Evolutionary conservation across 345 rosid genomes (phyloP), one percentile per base, ranked within the genome.

Genomic region (Brassica incana): DNA sequence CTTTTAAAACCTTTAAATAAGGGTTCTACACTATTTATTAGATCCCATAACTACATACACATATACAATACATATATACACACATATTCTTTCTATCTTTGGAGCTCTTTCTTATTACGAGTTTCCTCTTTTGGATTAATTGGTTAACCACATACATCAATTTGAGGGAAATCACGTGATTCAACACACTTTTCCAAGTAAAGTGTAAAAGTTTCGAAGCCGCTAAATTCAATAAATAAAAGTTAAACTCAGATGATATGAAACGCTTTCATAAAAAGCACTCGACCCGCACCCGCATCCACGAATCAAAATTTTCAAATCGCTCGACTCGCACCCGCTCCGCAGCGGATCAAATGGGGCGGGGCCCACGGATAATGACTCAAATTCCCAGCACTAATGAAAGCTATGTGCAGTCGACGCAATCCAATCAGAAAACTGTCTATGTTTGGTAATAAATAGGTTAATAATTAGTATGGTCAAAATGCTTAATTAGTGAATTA

Each of bases 81-180:
- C 25, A 23, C 25, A 23, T 23, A 75, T 63, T 50, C 40, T 64
- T 74, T 54, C 64, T 40, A 16, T 32, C 63, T 68, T 54, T 80
- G n/a, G n/a, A 67, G 23, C 52, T 18, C 10, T 73, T 67, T 59
- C 33, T n/a, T 14, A 58, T 58, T 65, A 1, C 16, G 9, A 38
- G 30, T 66, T 79, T 67, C 82, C 76, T 52, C 11, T 74, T 80
- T 64, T 36, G 72, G 75, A 35, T 62, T 69, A 45, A 74, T 33
- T 62, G 15, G n/a, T 48, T 38, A 74, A 74, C 71, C 50, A 58
- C 58, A 33, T 9, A 2, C 29, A 65, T 65, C 82, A 67, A 61
- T 59, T 52, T 33, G 40, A 45, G 64, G 38, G 45, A 38, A 45
- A 32, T 59, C 74, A 67, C 78, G 67, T 67, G 82, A 69, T 78